Evolutionary conservation across 768 basidiomycete genomes (phyloP).

Genomic region (Calvatia gigantea): DNA sequence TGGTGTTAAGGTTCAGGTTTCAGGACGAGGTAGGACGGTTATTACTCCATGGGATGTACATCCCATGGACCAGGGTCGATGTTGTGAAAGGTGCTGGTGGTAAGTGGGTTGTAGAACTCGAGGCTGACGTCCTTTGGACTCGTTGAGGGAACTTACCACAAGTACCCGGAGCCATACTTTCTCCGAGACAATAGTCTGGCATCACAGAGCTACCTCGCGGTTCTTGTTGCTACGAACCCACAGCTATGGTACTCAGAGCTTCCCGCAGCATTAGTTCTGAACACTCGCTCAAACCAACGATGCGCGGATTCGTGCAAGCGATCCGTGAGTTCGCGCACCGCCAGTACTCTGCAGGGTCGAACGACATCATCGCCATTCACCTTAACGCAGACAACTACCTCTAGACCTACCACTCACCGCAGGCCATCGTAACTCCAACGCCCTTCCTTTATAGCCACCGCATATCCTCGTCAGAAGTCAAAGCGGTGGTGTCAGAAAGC

Average conservation of each 20-base stretch:
- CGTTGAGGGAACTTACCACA: background rate
- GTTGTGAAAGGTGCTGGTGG: background rate
- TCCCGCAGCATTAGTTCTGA: background rate
- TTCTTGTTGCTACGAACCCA: background rate
- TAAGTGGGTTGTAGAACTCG: slow-evolving; percentile 1
- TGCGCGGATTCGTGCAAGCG: background rate
- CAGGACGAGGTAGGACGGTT: slow-evolving; percentile 4
- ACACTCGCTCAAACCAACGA: background rate
- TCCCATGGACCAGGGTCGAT: slow-evolving; percentile 7
- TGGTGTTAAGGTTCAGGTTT: slow-evolving; percentile 8
- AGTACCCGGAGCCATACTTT: background rate
- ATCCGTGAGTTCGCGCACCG: background rate
- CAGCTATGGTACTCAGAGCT: background rate
- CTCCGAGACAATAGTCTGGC: background rate
- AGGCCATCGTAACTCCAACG: background rate
- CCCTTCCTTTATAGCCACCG: background rate
- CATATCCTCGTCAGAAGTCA: background rate
- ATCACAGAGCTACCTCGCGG: background rate
- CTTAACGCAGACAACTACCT: background rate
- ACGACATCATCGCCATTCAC: background rate
- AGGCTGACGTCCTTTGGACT: background rate
- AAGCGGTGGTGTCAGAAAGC: background rate
- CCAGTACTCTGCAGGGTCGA: background rate
- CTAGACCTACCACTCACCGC: background rate
- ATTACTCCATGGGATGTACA: background rate